A percentile compares a stretch with the other conserved stretches of the same genome.
Conservation (phyloP, 164 flowering plant species). For the Annona squamosa region DNA sequence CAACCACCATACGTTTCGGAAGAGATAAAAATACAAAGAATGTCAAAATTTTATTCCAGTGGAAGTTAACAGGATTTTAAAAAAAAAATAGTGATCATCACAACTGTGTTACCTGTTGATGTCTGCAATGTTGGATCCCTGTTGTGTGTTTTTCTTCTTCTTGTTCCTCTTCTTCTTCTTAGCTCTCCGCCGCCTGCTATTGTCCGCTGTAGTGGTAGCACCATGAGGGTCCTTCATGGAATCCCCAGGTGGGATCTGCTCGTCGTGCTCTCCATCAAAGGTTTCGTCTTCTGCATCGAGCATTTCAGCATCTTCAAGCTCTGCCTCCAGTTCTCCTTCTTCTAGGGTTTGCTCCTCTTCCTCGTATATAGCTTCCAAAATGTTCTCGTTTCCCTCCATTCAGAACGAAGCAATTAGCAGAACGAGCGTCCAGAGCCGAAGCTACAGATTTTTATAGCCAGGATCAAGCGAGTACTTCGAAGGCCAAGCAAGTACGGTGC, state of each 20-base stretch:
- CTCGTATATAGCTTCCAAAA: constrained; percentile 39
- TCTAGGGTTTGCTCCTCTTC: constrained; percentile 28
- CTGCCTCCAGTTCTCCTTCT: constrained; percentile 5
- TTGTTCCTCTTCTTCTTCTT: constrained; percentile 29
- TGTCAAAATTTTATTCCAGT: too few relatives aligned
- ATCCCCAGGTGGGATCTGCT: constrained; percentile 11
- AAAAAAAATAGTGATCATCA: background rate
- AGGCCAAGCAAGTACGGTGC: too few relatives aligned
- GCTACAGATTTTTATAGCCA: too few relatives aligned
- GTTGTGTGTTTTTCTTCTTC: constrained; percentile 34
- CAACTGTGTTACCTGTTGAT: constrained; percentile 45
- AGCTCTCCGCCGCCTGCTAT: constrained; percentile 21
- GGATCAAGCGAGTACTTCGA: too few relatives aligned
- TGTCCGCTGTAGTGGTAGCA: constrained; percentile 12
- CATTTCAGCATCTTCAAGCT: constrained; percentile 56
- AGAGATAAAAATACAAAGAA: background rate
- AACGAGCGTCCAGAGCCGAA: too few relatives aligned
- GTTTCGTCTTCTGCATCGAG: constrained; percentile 52
- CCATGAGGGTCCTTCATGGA: constrained; percentile 11
- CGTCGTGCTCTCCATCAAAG: constrained; percentile 47
- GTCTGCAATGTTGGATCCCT: constrained; percentile 27
- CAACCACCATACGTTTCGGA: too few relatives aligned
- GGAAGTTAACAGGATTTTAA: background rate
- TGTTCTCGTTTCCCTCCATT: constrained; percentile 50
- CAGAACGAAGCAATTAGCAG: background rate